A percentile compares a stretch with the other conserved stretches of the same genome.
These are phyloP conservation scores for Fusarium sp. DNA, from an alignment of 2,329 filamentous ascomycete genomes.

Conservation along the genomic window DNA sequence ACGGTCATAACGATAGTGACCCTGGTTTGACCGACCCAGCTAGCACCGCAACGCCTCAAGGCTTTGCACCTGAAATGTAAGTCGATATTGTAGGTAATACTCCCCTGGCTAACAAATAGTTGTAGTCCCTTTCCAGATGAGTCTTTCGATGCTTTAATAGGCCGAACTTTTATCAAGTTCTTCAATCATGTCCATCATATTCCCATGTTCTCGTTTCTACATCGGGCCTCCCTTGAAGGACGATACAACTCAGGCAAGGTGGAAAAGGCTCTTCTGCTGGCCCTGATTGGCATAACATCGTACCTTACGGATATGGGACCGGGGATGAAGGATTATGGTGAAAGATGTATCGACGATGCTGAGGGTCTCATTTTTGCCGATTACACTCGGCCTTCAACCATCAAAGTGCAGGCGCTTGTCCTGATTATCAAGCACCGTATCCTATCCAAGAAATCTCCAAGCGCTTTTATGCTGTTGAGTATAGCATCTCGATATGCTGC, in stretches of 20 bases:
- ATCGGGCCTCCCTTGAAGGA: slow-evolving; percentile 70
- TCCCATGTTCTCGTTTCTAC: slow-evolving; percentile 69
- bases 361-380: slow-evolving; percentile 65
- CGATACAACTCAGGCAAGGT: slow-evolving; percentile 68
- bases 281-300: slow-evolving; percentile 67
- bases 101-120: slow-evolving; percentile 38
- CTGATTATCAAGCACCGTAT: slow-evolving; percentile 61
- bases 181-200: slow-evolving; percentile 71
- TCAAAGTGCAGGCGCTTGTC: slow-evolving; percentile 64
- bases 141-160: slow-evolving; percentile 62
- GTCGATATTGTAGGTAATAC: slow-evolving; percentile 17
- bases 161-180: slow-evolving; percentile 67
- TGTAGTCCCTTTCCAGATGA: slow-evolving; percentile 55
- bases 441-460: slow-evolving; percentile 58
- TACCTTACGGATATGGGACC: slow-evolving; percentile 67
- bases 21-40: slow-evolving; percentile 52
- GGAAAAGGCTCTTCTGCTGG: slow-evolving; percentile 65
- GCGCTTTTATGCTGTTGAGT: slow-evolving; percentile 60
- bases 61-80: slow-evolving; percentile 53
- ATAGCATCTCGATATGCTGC: slow-evolving; percentile 59
- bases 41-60: slow-evolving; percentile 52
- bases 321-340: slow-evolving; percentile 64
- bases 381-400: slow-evolving; percentile 67
- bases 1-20: slow-evolving; percentile 53
- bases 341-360: slow-evolving; percentile 67